Evolutionary conservation across 2,329 filamentous ascomycete species (phyloP).

Genomic region (Cadophora sp.): DNA sequence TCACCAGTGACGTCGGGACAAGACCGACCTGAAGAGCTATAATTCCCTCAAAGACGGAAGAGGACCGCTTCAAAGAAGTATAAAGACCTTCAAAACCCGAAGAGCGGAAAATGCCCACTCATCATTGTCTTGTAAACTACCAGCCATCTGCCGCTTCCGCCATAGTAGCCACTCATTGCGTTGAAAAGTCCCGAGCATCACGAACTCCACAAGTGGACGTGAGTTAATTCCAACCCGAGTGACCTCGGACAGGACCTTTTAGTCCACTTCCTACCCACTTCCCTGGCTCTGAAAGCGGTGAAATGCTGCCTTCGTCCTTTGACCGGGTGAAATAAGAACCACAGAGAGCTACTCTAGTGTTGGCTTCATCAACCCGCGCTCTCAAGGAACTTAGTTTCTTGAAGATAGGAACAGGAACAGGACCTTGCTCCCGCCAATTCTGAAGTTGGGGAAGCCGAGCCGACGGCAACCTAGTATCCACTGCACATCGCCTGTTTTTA

Average conservation of each 20-base stretch:
- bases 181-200: background rate
- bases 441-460: background rate
- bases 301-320: background rate
- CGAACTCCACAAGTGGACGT: background rate
- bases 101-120: background rate
- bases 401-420: background rate
- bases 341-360: background rate
- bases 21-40: background rate
- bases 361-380: background rate
- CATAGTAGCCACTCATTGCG: background rate
- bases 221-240: background rate
- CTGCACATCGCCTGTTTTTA: background rate
- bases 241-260: background rate
- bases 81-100: slow-evolving; percentile 4
- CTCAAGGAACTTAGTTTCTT: background rate
- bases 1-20: background rate
- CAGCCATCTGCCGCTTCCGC: background rate
- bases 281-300: slow-evolving; percentile 3
- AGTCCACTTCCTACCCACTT: background rate
- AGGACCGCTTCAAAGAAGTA: background rate
- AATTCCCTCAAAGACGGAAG: background rate
- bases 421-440: background rate
- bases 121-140: background rate
- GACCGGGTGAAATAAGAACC: background rate
- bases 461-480: background rate